Base-by-base conservation (phyloP, 2,329 filamentous ascomycete species). In the Phyllosticta capitalensis region DNA sequence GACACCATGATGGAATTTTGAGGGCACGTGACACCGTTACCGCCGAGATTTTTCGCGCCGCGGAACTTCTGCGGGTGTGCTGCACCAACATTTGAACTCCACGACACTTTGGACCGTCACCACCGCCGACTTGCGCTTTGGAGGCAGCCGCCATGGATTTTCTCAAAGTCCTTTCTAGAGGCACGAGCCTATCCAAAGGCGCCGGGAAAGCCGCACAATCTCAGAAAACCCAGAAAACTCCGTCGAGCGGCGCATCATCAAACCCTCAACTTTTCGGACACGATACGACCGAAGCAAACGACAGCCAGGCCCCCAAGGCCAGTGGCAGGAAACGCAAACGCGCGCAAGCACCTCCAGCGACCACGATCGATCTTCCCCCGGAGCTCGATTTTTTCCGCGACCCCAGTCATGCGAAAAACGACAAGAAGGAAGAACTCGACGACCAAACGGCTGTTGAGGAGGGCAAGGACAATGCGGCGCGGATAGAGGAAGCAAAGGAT, bases 81-180 rank as follows among this genome's bases (percentile, higher is more conserved):
- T 14, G 14, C 38, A 45, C 38, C 52, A 58, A 58, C 51, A 24
- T 48, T 26, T 17, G n/a, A n/a, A 49, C 14, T 45, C 49, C 30
- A 19, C 56, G 53, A 52, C 52, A 52, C 28, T 33, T 52, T 57
- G 55, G 28, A 21, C 30, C 55, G 20, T 28, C 55, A 52, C 48
- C 48, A 45, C 19, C 52, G 28, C n/a, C 30, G 30, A 9, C 30
- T 38, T 12, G 30, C 30, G 3, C 9, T 5, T 14, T 14, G 17
- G 17, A 2, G 30, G 10, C 30, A 38, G 30, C 10, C 48, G 12
- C n/a, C 20, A 89, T 89, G 86, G 87, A 91, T 73, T 84, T 90
- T 58, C 78, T 90, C 68, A 89, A 85, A 67, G 76, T 91, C 30
- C 76, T 91, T 61, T 89, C 87, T 38, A 81, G 87, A 55, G 86